phyloP scores from a whole-genome alignment of 352 stramenopile species.

The Globisporangium sylvaticum region DNA sequence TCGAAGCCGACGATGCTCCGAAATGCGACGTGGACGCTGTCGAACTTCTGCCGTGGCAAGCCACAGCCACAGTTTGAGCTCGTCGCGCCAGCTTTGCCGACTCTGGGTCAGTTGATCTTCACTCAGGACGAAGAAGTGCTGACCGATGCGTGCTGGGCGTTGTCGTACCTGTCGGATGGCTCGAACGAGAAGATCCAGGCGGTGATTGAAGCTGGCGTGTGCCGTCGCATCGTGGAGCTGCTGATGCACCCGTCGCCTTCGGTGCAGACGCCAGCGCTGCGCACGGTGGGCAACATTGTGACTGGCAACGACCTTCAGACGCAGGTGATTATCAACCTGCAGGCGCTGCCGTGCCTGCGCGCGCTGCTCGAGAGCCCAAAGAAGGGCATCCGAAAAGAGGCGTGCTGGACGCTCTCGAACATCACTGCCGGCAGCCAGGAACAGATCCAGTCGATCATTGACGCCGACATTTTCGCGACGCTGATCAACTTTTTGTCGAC shows the following conservation, averaged over 20 bases:
- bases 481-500: slow-evolving; percentile 96
- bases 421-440: slow-evolving; percentile 98
- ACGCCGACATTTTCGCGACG: slow-evolving; percentile 96
- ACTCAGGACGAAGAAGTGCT: slow-evolving; percentile 98
- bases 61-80: slow-evolving; percentile 94
- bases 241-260: slow-evolving; percentile 79
- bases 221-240: slow-evolving; percentile 95
- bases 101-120: slow-evolving; percentile 96
- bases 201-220: slow-evolving; percentile 97
- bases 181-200: slow-evolving; percentile 99
- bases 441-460: slow-evolving; percentile 98
- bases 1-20: slow-evolving; percentile 95
- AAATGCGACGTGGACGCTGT: slow-evolving; percentile 99
- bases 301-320: slow-evolving; percentile 99
- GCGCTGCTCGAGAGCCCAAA: slow-evolving; percentile 93
- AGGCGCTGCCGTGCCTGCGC: slow-evolving; percentile 95
- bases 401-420: slow-evolving; percentile 99
- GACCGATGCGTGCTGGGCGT: slow-evolving; percentile 98
- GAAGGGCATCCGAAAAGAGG: slow-evolving; percentile 99
- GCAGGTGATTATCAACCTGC: slow-evolving; percentile 98
- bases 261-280: slow-evolving; percentile 79
- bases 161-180: slow-evolving; percentile 98
- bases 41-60: slow-evolving; percentile 97
- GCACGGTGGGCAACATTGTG: slow-evolving; percentile 97
- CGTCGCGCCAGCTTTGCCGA: slow-evolving; percentile 93